These are phyloP conservation scores for Chaetomiaceae sp. DNA, from an alignment of 2,329 filamentous ascomycete species.

Conservation along the genomic window DNA sequence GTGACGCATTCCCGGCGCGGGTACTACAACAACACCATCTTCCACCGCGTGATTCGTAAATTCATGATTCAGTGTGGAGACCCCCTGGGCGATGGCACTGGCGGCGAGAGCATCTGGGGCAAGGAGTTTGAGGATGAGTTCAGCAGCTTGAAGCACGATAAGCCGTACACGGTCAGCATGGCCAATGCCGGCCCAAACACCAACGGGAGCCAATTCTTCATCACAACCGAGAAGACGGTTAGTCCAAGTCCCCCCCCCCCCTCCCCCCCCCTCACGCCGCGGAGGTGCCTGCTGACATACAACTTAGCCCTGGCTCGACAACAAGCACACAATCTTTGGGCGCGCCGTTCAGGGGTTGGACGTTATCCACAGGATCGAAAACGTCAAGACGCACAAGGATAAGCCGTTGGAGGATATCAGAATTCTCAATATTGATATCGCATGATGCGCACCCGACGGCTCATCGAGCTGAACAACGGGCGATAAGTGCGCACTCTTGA, in stretches of 20 bases:
- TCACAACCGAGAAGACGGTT: constrained; percentile 92
- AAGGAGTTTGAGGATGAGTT: constrained; percentile 91
- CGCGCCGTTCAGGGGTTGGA: constrained; percentile 85
- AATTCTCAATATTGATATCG: constrained; percentile 74
- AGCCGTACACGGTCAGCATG: constrained; percentile 95
- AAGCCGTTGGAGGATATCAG: constrained; percentile 97
- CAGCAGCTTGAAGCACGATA: constrained; percentile 83
- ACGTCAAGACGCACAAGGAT: constrained; percentile 77
- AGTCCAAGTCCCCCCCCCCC: too few relatives aligned
- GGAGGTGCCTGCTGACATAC: constrained; percentile 24
- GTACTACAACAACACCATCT: constrained; percentile 97
- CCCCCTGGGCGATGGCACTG: constrained; percentile 80
- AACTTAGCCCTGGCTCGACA: constrained; percentile 76
- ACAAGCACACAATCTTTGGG: constrained; percentile 95
- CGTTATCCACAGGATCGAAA: constrained; percentile 94
- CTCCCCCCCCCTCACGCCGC: background rate
- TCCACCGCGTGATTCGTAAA: constrained; percentile 93
- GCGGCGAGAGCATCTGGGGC: constrained; percentile 91
- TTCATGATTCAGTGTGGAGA: constrained; percentile 96
- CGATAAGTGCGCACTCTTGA: too few relatives aligned
- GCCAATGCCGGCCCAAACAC: constrained; percentile 94
- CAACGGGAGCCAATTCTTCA: constrained; percentile 96
- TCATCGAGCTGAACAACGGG: too few relatives aligned
- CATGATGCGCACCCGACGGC: too few relatives aligned
- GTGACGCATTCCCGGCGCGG: constrained; percentile 81